Evolutionary conservation across 148 eudicot genomes (phyloP).

Genomic region (Rhododendron mucronatum): DNA sequence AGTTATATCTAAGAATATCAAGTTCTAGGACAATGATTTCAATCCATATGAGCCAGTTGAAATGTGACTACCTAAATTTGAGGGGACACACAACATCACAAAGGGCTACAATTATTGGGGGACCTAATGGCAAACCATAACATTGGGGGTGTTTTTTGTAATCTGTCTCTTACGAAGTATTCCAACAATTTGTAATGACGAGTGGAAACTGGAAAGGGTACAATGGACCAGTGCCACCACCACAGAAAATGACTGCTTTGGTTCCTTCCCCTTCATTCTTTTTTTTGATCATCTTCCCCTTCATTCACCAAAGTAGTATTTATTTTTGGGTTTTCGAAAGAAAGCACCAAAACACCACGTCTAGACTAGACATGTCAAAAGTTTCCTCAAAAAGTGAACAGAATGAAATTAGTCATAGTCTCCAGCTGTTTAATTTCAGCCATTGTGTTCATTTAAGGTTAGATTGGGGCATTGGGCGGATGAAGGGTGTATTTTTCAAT

Average conservation of each 20-base stretch:
- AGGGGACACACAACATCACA: neutral
- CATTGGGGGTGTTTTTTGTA: neutral
- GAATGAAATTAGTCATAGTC: too few relatives aligned
- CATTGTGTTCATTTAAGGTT: too few relatives aligned
- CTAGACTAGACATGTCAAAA: neutral
- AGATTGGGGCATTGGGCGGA: too few relatives aligned
- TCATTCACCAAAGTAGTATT: too few relatives aligned
- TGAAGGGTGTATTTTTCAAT: too few relatives aligned
- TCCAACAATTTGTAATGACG: neutral
- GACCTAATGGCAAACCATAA: neutral
- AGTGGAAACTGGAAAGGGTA: neutral
- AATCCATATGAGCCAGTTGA: neutral
- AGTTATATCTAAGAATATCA: neutral
- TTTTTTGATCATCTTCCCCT: too few relatives aligned
- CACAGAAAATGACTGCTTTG: neutral
- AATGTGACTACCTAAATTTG: neutral
- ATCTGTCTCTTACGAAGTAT: neutral
- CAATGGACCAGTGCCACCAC: conserved; percentile 8
- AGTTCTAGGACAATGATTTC: neutral
- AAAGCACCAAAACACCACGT: too few relatives aligned
- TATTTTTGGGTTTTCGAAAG: too few relatives aligned
- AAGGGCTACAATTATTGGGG: neutral
- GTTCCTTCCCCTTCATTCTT: neutral
- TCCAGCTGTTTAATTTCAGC: too few relatives aligned
- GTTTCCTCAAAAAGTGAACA: neutral